Evolutionary conservation across 441 rosid species (phyloP).

Genomic region (Gossypium laxum): DNA sequence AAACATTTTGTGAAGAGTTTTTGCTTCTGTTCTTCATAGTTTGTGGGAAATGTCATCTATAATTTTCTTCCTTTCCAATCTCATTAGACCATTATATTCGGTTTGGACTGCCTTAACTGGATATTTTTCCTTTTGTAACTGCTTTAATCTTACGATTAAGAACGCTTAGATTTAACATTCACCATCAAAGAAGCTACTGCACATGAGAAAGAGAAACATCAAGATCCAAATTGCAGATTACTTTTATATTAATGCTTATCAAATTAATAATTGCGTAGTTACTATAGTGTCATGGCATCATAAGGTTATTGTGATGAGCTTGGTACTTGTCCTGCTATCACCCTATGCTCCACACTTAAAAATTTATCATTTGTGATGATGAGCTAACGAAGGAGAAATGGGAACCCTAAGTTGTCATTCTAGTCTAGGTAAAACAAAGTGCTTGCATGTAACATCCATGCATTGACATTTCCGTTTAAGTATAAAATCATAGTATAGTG

Average conservation of each 20-base stretch:
- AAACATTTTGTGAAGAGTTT: neutral
- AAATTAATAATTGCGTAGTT: neutral
- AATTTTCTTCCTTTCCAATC: slow-evolving; percentile 7
- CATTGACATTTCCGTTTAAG: neutral
- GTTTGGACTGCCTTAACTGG: neutral
- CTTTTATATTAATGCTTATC: neutral
- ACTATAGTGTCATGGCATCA: neutral
- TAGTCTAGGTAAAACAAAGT: neutral
- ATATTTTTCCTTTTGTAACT: neutral
- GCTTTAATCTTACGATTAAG: neutral
- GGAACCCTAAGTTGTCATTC: neutral
- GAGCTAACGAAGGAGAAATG: neutral
- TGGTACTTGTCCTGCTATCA: slow-evolving; percentile 25
- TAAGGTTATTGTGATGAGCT: slow-evolving; percentile 25
- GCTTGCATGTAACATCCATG: neutral
- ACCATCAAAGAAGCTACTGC: neutral
- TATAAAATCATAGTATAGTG: neutral
- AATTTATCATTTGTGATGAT: no score
- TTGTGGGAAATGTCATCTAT: slow-evolving; percentile 10
- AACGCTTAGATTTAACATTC: neutral
- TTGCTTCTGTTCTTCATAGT: slow-evolving; percentile 10
- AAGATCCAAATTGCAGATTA: neutral
- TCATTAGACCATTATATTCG: slow-evolving; percentile 9
- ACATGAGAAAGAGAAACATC: neutral
- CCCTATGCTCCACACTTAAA: no score